phyloP scores from a whole-genome alignment of 2,329 filamentous ascomycete species.

The Penicillium capsulatum region DNA sequence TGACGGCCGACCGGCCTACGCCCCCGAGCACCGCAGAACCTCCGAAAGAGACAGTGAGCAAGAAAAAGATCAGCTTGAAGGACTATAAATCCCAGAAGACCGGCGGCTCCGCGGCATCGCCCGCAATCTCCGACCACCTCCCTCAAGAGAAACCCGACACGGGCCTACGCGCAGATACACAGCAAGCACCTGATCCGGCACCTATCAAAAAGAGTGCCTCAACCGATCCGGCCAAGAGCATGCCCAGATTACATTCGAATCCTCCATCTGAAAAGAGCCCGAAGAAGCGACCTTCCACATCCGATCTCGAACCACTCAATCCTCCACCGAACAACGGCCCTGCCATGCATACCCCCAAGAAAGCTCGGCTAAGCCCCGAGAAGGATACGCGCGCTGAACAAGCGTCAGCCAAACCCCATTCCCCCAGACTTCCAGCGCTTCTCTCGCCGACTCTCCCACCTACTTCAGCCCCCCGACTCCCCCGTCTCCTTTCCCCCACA shows the following conservation, averaged over 20 bases:
- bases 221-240: slow-evolving; percentile 8
- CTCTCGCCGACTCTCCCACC: slow-evolving; percentile 43
- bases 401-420: slow-evolving; percentile 22
- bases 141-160: slow-evolving; percentile 17
- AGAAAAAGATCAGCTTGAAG: slow-evolving; percentile 60
- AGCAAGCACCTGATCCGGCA: slow-evolving; percentile 18
- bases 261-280: slow-evolving; percentile 16
- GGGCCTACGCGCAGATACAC: slow-evolving; percentile 18
- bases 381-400: slow-evolving; percentile 25
- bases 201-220: slow-evolving; percentile 15
- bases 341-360: slow-evolving; percentile 37
- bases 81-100: slow-evolving; percentile 58
- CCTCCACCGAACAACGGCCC: slow-evolving; percentile 15
- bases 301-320: slow-evolving; percentile 16
- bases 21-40: slow-evolving; percentile 39
- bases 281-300: slow-evolving; percentile 29
- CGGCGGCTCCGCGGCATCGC: slow-evolving; percentile 28
- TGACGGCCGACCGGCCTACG: slow-evolving; percentile 41
- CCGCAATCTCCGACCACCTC: slow-evolving; percentile 22
- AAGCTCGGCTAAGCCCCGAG: slow-evolving; percentile 38
- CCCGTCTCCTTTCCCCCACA: slow-evolving; percentile 55
- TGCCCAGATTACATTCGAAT: slow-evolving; percentile 13
- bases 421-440: slow-evolving; percentile 33
- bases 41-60: slow-evolving; percentile 41
- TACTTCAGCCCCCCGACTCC: slow-evolving; percentile 43